Evolutionary conservation across 768 basidiomycete genomes (phyloP).

Genomic region (Boletus subcaerulescens): DNA sequence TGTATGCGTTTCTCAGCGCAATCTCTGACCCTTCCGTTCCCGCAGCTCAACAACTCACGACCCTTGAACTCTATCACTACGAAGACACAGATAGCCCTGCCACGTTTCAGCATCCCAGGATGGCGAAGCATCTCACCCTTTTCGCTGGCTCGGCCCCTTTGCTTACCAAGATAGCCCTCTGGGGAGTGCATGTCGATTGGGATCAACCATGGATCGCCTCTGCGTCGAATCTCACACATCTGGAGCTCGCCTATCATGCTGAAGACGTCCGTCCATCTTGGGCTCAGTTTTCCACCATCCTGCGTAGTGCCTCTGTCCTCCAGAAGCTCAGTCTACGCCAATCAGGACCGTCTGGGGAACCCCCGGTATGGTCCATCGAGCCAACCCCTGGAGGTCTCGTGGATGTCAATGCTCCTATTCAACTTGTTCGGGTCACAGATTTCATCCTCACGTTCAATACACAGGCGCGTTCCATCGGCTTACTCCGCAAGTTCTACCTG

Average conservation of each 20-base stretch:
- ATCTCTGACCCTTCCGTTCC: constrained; percentile 39
- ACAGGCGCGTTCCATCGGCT: constrained; percentile 37
- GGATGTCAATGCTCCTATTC: constrained; percentile 31
- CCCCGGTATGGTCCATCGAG: constrained; percentile 35
- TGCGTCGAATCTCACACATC: constrained; percentile 36
- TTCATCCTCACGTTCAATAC: constrained; percentile 52
- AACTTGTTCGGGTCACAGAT: constrained; percentile 24
- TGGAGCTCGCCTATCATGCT: constrained; percentile 63
- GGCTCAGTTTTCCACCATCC: constrained; percentile 47
- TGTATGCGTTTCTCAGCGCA: constrained; percentile 41
- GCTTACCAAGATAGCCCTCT: constrained; percentile 48
- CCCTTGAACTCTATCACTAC: constrained; percentile 53
- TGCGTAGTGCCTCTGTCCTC: constrained; percentile 53
- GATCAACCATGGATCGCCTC: constrained; percentile 35
- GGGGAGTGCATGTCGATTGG: constrained; percentile 76
- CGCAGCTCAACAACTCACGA: constrained; percentile 52
- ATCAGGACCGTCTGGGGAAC: constrained; percentile 54
- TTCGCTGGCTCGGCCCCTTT: constrained; percentile 55
- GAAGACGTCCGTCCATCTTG: constrained; percentile 63
- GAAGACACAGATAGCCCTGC: constrained; percentile 23
- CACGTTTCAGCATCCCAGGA: constrained; percentile 12
- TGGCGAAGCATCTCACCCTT: constrained; percentile 39
- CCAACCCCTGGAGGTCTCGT: constrained; percentile 14
- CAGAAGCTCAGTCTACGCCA: constrained; percentile 47
- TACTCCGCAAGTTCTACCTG: constrained; percentile 28